Evolutionary conservation across 352 stramenopile species (phyloP).

Genomic region (Phytophthora constricta): DNA sequence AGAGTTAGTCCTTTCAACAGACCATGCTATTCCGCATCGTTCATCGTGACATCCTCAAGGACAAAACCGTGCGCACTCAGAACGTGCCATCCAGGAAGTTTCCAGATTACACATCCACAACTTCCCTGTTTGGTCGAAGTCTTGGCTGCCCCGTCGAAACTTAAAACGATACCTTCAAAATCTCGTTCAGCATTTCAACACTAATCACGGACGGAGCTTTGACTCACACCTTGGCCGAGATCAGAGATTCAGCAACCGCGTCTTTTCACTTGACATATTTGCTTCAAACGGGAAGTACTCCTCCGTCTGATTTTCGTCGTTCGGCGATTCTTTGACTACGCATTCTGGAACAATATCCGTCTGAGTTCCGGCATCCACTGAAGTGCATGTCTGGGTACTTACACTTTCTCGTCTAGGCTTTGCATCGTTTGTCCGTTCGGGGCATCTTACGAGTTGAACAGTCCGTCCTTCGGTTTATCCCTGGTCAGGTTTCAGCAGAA

Average conservation of each 20-base stretch:
- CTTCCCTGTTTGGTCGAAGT: not conserved
- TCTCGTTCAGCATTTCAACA: not conserved
- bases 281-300: no score
- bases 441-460: no score
- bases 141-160: not conserved
- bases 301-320: no score
- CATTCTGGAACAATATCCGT: no score
- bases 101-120: not conserved
- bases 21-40: conserved; percentile 5
- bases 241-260: not conserved
- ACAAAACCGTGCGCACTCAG: not conserved
- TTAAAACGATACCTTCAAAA: not conserved
- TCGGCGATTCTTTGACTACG: no score
- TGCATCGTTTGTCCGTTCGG: no score
- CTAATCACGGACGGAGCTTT: not conserved
- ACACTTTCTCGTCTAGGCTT: no score
- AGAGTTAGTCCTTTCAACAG: not conserved
- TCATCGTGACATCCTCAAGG: conserved; percentile 3
- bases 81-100: not conserved
- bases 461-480: no score
- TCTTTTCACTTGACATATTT: no score
- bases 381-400: no score
- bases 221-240: not conserved
- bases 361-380: no score
- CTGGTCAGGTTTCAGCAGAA: no score